Evolutionary conservation across 306 rosid genomes (phyloP), one percentile per base, ranked within the genome.

Genomic region (Canavalia gladiata): DNA sequence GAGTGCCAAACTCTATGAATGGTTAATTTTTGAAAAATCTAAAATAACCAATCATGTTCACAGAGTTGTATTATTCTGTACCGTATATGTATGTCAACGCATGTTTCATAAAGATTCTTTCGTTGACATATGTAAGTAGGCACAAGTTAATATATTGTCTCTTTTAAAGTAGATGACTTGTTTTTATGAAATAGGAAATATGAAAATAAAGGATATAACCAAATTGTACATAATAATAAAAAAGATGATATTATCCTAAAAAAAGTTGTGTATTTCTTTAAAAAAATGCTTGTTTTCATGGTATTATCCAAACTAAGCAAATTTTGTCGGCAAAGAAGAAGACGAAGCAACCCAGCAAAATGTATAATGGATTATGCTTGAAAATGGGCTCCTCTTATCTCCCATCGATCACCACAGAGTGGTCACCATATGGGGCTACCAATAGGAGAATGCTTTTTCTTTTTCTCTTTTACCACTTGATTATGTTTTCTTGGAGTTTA

Each of bases 401-500:
- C 8, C 66, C 6, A 72, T 56, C 66, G 4, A 72, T 56, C 49
- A 1, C 31, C 43, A 62, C 8, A 59, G 41, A 77, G 86, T 85
- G 82, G 84, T 39, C 71, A 68, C 77, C 87, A 85, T 85, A 80
- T 83, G 85, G 82, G 87, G 7, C 37, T 82, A 72, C 84, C 57
- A 81, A 80, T 80, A 71, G 41, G 67, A 54, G 57, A 58, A 47
- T n/a, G 46, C 69, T 79, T 82, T 84, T 65, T 71, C 74, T 68
- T 75, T 87, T 43, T 69, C 57, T 60, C 52, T 60, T 74, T 82
- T 2, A 70, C 73, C 68, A 87, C 88, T 85, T 87, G 78, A 78
- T 49, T 33, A 46, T 60, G 68, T 78, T 86, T 74, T 79, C 68
- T 80, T 87, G 88, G 90, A 86, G 84, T 75, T 76, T 90, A 87